Evolutionary conservation across 1,139 yeast genomes (phyloP).

Genomic region (Geotrichum europaeum): DNA sequence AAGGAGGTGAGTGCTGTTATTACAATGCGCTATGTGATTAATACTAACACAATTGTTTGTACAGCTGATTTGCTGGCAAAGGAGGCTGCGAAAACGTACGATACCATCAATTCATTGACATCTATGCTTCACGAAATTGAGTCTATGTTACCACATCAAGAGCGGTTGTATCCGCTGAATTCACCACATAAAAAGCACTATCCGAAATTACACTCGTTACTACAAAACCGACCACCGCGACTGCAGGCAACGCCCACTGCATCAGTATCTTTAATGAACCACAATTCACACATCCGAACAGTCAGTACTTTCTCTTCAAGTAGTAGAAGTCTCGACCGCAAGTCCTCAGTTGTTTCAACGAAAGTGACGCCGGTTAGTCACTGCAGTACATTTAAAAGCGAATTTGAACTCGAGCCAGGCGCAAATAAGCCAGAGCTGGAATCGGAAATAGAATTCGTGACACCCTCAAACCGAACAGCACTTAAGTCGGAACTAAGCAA

Average conservation of each 20-base stretch:
- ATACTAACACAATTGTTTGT: background rate
- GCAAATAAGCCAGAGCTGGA: background rate
- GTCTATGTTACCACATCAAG: conserved; percentile 25
- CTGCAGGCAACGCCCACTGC: background rate
- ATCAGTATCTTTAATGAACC: background rate
- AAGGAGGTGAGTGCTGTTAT: conserved; percentile 13
- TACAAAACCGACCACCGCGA: conserved; percentile 16
- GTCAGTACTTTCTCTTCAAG: background rate
- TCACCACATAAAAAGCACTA: conserved; percentile 30
- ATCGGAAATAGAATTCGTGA: background rate
- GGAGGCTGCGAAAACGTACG: conserved; percentile 20
- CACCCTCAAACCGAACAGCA: background rate
- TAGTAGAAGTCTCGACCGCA: background rate
- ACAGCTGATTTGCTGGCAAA: conserved; percentile 16
- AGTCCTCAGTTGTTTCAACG: background rate
- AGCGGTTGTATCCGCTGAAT: conserved; percentile 22
- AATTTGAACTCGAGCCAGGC: background rate
- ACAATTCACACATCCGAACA: conserved; percentile 1
- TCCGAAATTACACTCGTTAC: conserved; percentile 27
- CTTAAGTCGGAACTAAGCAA: background rate
- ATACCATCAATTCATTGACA: conserved; percentile 19
- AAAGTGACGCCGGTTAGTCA: background rate
- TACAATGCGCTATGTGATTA: background rate
- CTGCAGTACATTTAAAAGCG: background rate
- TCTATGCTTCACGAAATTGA: conserved; percentile 24